Percentiles rank a stretch among this genome's conserved stretches.
Conservation (phyloP, 345 rosid genomes). For the Syzygium jambos region DNA sequence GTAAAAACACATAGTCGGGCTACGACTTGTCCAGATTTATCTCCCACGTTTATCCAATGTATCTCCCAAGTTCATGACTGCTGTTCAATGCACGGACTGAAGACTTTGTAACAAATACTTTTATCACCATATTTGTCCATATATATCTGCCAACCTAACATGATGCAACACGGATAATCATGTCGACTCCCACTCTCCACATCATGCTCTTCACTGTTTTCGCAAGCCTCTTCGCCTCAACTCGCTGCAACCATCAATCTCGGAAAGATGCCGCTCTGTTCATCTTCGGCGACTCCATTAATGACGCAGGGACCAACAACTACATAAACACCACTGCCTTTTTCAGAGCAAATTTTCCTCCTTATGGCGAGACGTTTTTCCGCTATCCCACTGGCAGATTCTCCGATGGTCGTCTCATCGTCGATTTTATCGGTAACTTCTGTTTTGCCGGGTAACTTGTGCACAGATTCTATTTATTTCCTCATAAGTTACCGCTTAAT, state of each 20-base stretch:
- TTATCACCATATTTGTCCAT: neutral
- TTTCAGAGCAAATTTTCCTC: conserved; percentile 15
- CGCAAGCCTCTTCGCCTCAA: neutral
- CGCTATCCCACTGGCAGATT: conserved; percentile 16
- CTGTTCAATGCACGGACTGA: neutral
- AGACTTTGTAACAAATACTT: neutral
- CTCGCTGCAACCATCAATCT: neutral
- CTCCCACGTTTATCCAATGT: neutral
- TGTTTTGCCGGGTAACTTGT: neutral
- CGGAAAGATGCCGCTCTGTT: conserved; percentile 5
- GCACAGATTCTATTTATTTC: neutral
- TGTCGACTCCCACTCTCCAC: neutral
- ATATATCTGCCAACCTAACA: neutral
- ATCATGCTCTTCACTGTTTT: neutral
- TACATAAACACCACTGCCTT: conserved; percentile 5
- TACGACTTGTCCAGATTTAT: neutral
- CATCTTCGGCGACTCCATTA: conserved; percentile 28
- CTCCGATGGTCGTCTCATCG: conserved; percentile 13
- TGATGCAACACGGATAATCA: neutral
- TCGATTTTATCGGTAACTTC: conserved; percentile 19
- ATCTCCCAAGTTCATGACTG: neutral
- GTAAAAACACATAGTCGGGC: neutral
- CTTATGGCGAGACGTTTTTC: conserved; percentile 22
- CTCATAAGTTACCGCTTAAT: neutral
- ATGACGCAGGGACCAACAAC: conserved; percentile 27